A percentile compares a stretch with the other conserved stretches of the same genome.
Evolutionary conservation across 148 eudicot genomes (phyloP).

Genomic region (Gaultheria prostrata): DNA sequence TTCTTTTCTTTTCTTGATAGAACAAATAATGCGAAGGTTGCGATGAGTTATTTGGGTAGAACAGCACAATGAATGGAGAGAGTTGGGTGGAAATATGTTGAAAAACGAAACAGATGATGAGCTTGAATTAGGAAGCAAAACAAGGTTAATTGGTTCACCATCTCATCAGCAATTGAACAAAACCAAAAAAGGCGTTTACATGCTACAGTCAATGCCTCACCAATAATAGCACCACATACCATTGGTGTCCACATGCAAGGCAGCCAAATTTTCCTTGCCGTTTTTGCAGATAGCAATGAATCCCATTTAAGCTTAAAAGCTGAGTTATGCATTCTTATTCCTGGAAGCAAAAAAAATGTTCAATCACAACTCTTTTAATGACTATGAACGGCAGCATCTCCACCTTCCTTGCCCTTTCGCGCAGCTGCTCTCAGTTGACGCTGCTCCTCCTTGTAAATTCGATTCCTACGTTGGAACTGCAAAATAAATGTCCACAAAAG

Average conservation of each 20-base stretch:
- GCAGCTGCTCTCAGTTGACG: constrained; percentile 92
- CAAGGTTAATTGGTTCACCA: constrained; percentile 1
- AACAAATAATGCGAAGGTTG: no score
- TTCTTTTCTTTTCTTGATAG: no score
- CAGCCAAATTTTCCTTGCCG: not conserved
- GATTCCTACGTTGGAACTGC: constrained; percentile 92
- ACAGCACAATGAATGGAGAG: no score
- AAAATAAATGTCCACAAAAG: not conserved
- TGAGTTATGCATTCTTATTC: constrained; percentile 11
- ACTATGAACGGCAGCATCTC: constrained; percentile 27
- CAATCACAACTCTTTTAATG: constrained; percentile 19
- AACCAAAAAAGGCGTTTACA: not conserved
- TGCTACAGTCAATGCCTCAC: not conserved
- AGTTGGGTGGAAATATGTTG: not conserved
- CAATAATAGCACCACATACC: not conserved
- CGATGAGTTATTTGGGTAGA: no score
- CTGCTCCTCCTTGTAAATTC: constrained; percentile 93
- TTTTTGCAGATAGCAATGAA: not conserved
- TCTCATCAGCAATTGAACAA: not conserved
- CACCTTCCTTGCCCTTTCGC: constrained; percentile 65
- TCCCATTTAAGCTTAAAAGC: not conserved
- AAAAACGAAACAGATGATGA: not conserved
- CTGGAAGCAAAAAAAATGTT: not conserved
- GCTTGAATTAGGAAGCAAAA: not conserved
- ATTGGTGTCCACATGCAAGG: not conserved